Evolutionary conservation across 2,329 filamentous ascomycete species (phyloP), one percentile per base, ranked within the genome.

Genomic region (Emergomyces orientalis): DNA sequence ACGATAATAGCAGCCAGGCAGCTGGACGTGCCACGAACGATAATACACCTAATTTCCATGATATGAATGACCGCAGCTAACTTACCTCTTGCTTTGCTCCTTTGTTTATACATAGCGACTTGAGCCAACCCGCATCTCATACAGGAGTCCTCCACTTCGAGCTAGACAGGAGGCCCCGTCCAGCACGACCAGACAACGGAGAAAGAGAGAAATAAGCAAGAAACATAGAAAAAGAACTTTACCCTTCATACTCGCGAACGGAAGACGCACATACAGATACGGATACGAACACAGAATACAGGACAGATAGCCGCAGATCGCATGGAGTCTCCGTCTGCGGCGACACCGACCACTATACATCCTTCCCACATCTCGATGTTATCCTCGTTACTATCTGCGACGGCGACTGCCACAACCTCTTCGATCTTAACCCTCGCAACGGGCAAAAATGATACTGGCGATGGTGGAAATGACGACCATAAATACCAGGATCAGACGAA

Each of bases 401-500:
- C 71, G 30, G 64, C 67, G 63, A 69, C 72, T 30, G 70, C 70
- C 19, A 64, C 68, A 39, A 64, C 25, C 37, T 41, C 60, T 22
- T 52, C 41, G 30, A 45, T 56, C 11, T 19, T 67, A 49, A 64
- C 69, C 43, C 61, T 67, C 51, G 62, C 68, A 32, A 61, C 65
- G 41, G 67, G 68, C 64, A 56, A 68, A 68, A 32, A 65, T 66
- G 41, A 64, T 66, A 32, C 65, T 63, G 25, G 58, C 6, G 59
- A 56, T 19, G 55, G 58, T 14, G 67, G 69, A n/a, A 66, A 64
- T 22, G 65, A 66, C 34, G 63, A 64, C 27, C 69, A 65, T 32
- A 67, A 63, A 45, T 75, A 70, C 69, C 66, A 63, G 39, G 72
- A 74, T 63, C 75, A 73, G 64, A 67, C 69, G 14, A 67, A 66